phyloP scores from a whole-genome alignment of 306 rosid genomes.

The Sicyos baderoa region DNA sequence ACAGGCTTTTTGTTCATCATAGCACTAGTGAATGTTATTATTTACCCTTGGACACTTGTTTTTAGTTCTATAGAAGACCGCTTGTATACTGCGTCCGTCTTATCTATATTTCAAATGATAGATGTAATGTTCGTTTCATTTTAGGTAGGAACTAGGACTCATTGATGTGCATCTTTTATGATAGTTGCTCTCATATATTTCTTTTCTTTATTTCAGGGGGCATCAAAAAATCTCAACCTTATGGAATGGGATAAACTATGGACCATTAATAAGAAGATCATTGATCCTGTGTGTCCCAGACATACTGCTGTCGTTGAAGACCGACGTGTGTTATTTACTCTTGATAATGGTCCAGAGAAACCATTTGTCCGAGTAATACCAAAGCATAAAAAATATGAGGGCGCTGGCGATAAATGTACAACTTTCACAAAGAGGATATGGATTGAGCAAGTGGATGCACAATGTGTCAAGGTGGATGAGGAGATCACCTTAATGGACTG shows the following conservation, averaged over 20 bases:
- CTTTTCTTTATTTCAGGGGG: slow-evolving; percentile 49
- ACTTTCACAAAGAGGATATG: slow-evolving; percentile 58
- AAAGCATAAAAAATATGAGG: slow-evolving; percentile 82
- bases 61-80: not conserved
- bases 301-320: slow-evolving; percentile 76
- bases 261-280: slow-evolving; percentile 87
- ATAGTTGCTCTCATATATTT: slow-evolving; percentile 19
- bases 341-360: slow-evolving; percentile 78
- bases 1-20: not conserved
- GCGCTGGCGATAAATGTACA: slow-evolving; percentile 76
- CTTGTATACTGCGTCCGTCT: not conserved
- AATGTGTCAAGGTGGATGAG: slow-evolving; percentile 49
- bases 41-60: not conserved
- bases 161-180: slow-evolving; percentile 16
- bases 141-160: not conserved
- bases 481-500: slow-evolving; percentile 94
- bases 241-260: slow-evolving; percentile 99
- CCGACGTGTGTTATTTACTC: slow-evolving; percentile 51
- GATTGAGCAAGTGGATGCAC: slow-evolving; percentile 74
- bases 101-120: slow-evolving; percentile 14
- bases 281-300: slow-evolving; percentile 92
- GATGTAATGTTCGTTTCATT: not conserved
- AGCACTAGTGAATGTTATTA: not conserved
- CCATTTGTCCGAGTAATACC: slow-evolving; percentile 66
- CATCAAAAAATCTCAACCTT: slow-evolving; percentile 87